phyloP scores from a whole-genome alignment of 192 early-diverging fungal genomes.

The Allomyces arbusculus region DNA sequence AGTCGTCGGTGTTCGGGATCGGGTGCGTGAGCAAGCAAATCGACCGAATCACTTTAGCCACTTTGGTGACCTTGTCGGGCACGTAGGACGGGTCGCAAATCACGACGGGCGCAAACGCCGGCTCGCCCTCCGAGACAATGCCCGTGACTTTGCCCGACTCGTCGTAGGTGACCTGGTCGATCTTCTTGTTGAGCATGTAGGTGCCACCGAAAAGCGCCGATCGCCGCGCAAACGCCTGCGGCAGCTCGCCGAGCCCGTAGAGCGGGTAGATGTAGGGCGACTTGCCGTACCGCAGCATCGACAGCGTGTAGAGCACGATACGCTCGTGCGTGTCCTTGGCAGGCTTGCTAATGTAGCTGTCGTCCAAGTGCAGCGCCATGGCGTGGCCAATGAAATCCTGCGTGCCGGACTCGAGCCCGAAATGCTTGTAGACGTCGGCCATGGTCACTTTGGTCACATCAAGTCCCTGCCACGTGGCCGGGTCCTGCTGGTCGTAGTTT shows the following conservation, averaged over 20 bases:
- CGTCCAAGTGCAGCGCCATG: slow-evolving; percentile 87
- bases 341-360: slow-evolving; percentile 44
- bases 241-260: slow-evolving; percentile 92
- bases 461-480: slow-evolving; percentile 63
- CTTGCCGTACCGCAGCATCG: slow-evolving; percentile 79
- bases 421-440: slow-evolving; percentile 69
- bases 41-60: slow-evolving; percentile 76
- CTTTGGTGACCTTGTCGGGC: slow-evolving; percentile 50
- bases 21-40: slow-evolving; percentile 86
- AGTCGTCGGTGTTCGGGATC: slow-evolving; percentile 68
- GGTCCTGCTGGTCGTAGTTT: slow-evolving; percentile 65
- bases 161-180: slow-evolving; percentile 74
- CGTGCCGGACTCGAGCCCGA: slow-evolving; percentile 78
- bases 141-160: slow-evolving; percentile 70
- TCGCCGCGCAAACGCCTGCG: slow-evolving; percentile 88
- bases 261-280: slow-evolving; percentile 97
- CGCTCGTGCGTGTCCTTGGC: slow-evolving; percentile 76
- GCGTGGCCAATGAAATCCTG: slow-evolving; percentile 98
- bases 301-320: slow-evolving; percentile 79
- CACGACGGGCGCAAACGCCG: slow-evolving; percentile 61
- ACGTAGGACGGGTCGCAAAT: slow-evolving; percentile 97
- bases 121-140: slow-evolving; percentile 71
- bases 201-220: slow-evolving; percentile 94
- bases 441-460: slow-evolving; percentile 58
- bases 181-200: slow-evolving; percentile 88